Conservation (phyloP, 176 grass and related monocot genomes). For the Musa itinerans region DNA sequence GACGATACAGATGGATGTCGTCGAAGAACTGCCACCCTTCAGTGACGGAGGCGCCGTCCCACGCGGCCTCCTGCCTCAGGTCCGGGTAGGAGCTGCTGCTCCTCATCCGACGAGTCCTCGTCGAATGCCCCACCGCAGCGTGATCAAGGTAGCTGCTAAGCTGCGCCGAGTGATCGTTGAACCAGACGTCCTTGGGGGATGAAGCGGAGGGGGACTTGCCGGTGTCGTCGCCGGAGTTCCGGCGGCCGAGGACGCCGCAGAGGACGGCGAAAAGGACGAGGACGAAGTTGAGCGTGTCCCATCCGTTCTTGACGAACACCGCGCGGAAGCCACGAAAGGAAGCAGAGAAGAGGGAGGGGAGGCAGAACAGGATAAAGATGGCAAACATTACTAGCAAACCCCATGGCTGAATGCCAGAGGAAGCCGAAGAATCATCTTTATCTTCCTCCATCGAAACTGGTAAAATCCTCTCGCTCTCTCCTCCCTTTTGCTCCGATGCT, state of each 20-base stretch:
- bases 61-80: conserved; percentile 47
- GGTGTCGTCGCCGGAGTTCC: conserved; percentile 16
- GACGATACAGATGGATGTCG: conserved; percentile 53
- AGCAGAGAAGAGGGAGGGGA: conserved; percentile 31
- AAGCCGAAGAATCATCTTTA: not conserved
- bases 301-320: conserved; percentile 45
- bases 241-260: conserved; percentile 63
- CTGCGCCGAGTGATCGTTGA: not conserved
- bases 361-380: conserved; percentile 50
- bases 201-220: not conserved
- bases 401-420: conserved; percentile 53
- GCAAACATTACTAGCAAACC: conserved; percentile 48
- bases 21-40: conserved; percentile 54
- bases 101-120: conserved; percentile 42
- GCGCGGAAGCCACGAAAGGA: conserved; percentile 17
- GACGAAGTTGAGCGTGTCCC: conserved; percentile 76
- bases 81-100: conserved; percentile 88
- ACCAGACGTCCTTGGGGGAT: not conserved
- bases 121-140: not conserved
- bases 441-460: not conserved
- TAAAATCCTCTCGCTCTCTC: not conserved
- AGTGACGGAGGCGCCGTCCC: conserved; percentile 33
- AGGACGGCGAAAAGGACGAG: conserved; percentile 79
- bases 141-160: not conserved
- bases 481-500: not conserved